These are phyloP conservation scores for Tulasnella sp. DNA, from an alignment of 768 basidiomycete species.

Conservation along the genomic window DNA sequence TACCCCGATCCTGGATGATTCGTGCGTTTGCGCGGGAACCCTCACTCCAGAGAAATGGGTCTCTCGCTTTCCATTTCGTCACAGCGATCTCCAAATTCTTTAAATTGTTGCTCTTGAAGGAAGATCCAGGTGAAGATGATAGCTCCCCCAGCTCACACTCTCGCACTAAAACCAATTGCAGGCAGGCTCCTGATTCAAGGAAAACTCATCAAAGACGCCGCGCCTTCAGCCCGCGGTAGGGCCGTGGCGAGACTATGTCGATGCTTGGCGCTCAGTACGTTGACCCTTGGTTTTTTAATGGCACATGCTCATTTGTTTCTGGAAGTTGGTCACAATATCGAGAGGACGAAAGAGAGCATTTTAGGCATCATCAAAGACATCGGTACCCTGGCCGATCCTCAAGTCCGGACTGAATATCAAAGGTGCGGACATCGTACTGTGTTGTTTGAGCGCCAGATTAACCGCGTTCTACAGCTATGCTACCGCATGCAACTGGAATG, in stretches of 20 bases:
- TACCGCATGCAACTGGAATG: neutral
- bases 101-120: neutral
- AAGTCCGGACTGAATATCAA: neutral
- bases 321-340: constrained; percentile 1
- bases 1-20: constrained; percentile 26
- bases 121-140: neutral
- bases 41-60: neutral
- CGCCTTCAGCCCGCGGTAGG: no score
- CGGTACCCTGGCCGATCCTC: neutral
- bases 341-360: neutral
- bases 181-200: neutral
- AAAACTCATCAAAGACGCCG: neutral
- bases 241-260: neutral
- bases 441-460: neutral
- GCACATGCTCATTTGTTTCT: neutral
- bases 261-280: constrained; percentile 4
- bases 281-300: neutral
- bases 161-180: neutral
- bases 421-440: neutral
- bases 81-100: neutral
- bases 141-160: neutral
- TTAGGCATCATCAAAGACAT: neutral
- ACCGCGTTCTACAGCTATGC: neutral
- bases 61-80: neutral
- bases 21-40: neutral